Evolutionary conservation across 805 yeast genomes (phyloP).

Genomic region (Pichia californica): DNA sequence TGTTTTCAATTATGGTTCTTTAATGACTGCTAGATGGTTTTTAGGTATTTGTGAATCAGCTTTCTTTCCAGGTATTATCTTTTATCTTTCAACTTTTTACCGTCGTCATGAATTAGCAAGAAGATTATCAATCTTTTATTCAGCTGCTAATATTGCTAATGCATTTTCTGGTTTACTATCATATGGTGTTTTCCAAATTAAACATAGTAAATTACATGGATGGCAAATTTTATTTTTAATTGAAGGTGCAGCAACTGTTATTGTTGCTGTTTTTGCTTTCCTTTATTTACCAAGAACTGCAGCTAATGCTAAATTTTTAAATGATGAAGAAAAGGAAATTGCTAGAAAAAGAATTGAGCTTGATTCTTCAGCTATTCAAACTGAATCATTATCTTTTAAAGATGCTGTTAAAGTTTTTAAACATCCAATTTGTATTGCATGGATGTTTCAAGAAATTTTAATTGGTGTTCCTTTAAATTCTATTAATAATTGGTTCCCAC

Average conservation of each 20-base stretch:
- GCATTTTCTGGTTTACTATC: constrained; percentile 35
- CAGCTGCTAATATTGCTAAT: constrained; percentile 29
- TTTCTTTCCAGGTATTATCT: constrained; percentile 35
- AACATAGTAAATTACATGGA: constrained; percentile 31
- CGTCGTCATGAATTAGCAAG: constrained; percentile 34
- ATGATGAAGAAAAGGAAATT: constrained; percentile 34
- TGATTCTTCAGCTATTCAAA: constrained; percentile 39
- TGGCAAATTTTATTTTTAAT: constrained; percentile 44
- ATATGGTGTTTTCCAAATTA: constrained; percentile 34
- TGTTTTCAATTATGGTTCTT: constrained; percentile 34
- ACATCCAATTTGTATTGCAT: constrained; percentile 39
- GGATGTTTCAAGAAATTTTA: constrained; percentile 39
- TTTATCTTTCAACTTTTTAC: constrained; percentile 33
- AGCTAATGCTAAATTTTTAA: constrained; percentile 31
- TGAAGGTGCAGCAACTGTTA: constrained; percentile 38
- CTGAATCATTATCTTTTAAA: constrained; percentile 30
- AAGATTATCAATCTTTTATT: constrained; percentile 32
- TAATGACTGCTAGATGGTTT: constrained; percentile 32
- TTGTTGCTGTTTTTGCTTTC: constrained; percentile 29
- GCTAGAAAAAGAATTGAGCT: constrained; percentile 35
- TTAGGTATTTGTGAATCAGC: constrained; percentile 34
- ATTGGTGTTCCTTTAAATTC: constrained; percentile 45
- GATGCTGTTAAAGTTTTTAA: constrained; percentile 39
- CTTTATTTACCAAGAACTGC: constrained; percentile 34
- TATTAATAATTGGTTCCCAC: constrained; percentile 46